Evolutionary conservation across 192 early-diverging fungal genomes (phyloP).

Genomic region (Coemansia sp.): DNA sequence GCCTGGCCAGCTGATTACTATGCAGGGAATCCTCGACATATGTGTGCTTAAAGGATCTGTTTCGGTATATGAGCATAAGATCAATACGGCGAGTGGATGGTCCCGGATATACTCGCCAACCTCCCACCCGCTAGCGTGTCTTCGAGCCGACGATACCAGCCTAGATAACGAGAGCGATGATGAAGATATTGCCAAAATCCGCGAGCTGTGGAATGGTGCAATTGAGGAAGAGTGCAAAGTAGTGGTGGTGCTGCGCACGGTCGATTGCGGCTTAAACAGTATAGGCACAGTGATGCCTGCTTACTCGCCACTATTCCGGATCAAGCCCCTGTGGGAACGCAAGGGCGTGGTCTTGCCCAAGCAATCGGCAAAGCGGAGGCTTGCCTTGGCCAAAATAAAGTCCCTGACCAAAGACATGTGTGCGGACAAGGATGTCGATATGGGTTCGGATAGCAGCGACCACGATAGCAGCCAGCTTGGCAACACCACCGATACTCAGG

Average conservation of each 20-base stretch:
- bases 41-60: constrained; percentile 31
- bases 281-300: constrained; percentile 34
- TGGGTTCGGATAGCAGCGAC: not conserved
- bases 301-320: constrained; percentile 25
- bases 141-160: not conserved
- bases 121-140: constrained; percentile 35
- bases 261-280: constrained; percentile 33
- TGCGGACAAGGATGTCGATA: not conserved
- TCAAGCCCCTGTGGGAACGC: constrained; percentile 21
- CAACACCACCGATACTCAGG: constrained; percentile 13
- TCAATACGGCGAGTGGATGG: constrained; percentile 16
- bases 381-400: constrained; percentile 7
- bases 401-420: constrained; percentile 9
- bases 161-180: not conserved
- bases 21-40: constrained; percentile 44
- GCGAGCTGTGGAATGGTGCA: constrained; percentile 16
- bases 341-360: constrained; percentile 10
- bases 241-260: constrained; percentile 32
- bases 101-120: constrained; percentile 49
- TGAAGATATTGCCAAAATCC: constrained; percentile 11
- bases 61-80: constrained; percentile 27
- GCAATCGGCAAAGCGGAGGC: constrained; percentile 17
- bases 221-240: not conserved
- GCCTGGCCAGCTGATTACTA: constrained; percentile 15
- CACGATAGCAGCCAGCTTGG: not conserved